Percentiles rank a stretch among this genome's conserved stretches.
Conservation (phyloP, 306 rosid genomes). For the Rosa persica region DNA sequence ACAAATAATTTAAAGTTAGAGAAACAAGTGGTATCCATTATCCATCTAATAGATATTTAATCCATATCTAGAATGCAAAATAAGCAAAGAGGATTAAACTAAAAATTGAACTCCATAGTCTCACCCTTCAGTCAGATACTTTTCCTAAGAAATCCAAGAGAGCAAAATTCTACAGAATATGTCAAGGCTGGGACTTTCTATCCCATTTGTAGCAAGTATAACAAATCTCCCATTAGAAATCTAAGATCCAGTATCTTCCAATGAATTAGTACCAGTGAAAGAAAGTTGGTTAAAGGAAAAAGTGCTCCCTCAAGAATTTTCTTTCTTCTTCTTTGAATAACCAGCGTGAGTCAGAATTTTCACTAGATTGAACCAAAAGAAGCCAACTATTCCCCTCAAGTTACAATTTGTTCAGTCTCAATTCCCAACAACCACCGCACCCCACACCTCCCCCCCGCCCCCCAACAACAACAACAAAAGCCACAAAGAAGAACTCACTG, state of each 20-base stretch:
- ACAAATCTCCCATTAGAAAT: neutral
- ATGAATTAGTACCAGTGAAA: neutral
- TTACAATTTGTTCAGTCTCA: neutral
- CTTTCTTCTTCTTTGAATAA: neutral
- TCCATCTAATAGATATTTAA: neutral
- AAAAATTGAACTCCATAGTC: neutral
- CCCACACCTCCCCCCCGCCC: too few relatives aligned
- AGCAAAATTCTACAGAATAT: neutral
- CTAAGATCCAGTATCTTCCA: constrained; percentile 1
- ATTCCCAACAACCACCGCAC: too few relatives aligned
- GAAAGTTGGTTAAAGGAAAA: neutral
- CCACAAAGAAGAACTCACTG: neutral
- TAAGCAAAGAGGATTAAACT: neutral
- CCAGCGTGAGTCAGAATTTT: neutral
- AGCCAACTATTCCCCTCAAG: neutral
- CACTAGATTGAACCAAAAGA: neutral
- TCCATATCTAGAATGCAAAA: neutral
- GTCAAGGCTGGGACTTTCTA: neutral
- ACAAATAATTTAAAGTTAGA: neutral
- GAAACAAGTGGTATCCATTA: neutral
- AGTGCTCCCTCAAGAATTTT: neutral
- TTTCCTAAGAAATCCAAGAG: neutral
- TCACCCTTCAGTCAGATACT: neutral
- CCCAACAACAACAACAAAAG: too few relatives aligned
- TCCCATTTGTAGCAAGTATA: constrained; percentile 11